Base-by-base conservation (phyloP, 768 basidiomycete species). In the Phylloporus sp. region DNA sequence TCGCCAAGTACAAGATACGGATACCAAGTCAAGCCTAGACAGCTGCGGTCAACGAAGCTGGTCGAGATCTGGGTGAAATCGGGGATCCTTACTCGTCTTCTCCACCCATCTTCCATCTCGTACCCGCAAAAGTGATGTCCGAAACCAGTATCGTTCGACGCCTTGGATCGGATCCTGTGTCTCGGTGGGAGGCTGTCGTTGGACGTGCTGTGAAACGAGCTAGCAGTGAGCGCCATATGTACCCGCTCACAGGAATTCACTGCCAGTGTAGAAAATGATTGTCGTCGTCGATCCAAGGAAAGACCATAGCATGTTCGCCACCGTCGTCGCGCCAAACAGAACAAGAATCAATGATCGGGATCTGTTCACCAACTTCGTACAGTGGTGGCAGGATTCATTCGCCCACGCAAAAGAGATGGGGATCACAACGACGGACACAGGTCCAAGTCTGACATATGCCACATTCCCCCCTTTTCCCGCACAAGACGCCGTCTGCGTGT, bases 251-350 rank as follows among this genome's bases (percentile, higher is more conserved):
- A 26, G 7, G 40, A 33, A 36, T 13, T 27, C 22, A 27, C n/a
- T n/a, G n/a, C n/a, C n/a, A n/a, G n/a, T n/a, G n/a, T n/a, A n/a
- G n/a, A 24, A 23, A 7, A 34, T n/a, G 33, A 38, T 39, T 23
- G 23, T 47, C 35, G 28, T 21, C 21, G 50, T 38, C 35, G 39
- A 43, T 24, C 33, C 14, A 33, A 42, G 22, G 6, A 21, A 18
- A 20, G 9, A 26, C 13, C 27, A 42, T 58, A 44, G 44, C 52
- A 55, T 39, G 40, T 17, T 35, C 32, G 38, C 32, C 36, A 31
- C 48, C 41, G 27, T 26, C 3, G 29, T 31, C 17, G 9, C 18
- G 20, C n/a, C 10, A 28, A 29, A 17, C 11, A 27, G 18, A 35
- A 38, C 41, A 35, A 29, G 10, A 21, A 39, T 42, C 34, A 28